A percentile compares a stretch with the other conserved stretches of the same genome.
Evolutionary conservation across 1,139 yeast species (phyloP).

Genomic region (Candida sp.): DNA sequence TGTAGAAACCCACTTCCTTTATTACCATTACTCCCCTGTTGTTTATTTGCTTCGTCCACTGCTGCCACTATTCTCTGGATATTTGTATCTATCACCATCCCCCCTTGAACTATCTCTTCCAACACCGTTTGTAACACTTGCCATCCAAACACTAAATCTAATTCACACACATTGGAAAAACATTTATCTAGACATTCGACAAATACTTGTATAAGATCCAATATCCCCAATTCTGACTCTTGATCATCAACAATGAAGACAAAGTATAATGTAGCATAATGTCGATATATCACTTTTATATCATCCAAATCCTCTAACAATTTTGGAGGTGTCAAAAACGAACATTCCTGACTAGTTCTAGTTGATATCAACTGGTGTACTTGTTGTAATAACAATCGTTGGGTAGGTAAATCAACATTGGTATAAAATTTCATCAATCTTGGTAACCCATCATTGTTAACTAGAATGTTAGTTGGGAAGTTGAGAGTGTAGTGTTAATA

Average conservation of each 20-base stretch:
- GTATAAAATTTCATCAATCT: constrained; percentile 90
- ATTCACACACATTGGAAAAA: constrained; percentile 90
- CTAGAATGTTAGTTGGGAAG: constrained; percentile 33
- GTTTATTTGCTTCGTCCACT: constrained; percentile 59
- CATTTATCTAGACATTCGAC: constrained; percentile 94
- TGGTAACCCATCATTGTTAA: constrained; percentile 91
- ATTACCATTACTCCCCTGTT: constrained; percentile 21
- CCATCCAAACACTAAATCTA: constrained; percentile 97
- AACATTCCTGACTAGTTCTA: constrained; percentile 71
- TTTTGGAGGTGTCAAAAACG: constrained; percentile 79
- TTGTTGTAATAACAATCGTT: constrained; percentile 68
- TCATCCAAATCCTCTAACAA: constrained; percentile 70
- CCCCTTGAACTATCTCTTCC: constrained; percentile 94
- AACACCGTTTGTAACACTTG: constrained; percentile 90
- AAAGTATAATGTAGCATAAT: constrained; percentile 91
- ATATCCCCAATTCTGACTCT: constrained; percentile 89
- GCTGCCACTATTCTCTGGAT: constrained; percentile 79
- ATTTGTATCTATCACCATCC: constrained; percentile 97
- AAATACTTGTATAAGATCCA: constrained; percentile 93
- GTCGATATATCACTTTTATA: constrained; percentile 88
- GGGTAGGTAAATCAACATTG: constrained; percentile 79
- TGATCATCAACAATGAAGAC: constrained; percentile 95
- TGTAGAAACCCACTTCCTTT: constrained; percentile 30
- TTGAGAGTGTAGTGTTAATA: not conserved
- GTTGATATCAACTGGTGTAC: constrained; percentile 68